A percentile compares a stretch with the other conserved stretches of the same genome.
Conservation (phyloP, 805 yeast genomes). For the Metschnikowia henanensis region DNA sequence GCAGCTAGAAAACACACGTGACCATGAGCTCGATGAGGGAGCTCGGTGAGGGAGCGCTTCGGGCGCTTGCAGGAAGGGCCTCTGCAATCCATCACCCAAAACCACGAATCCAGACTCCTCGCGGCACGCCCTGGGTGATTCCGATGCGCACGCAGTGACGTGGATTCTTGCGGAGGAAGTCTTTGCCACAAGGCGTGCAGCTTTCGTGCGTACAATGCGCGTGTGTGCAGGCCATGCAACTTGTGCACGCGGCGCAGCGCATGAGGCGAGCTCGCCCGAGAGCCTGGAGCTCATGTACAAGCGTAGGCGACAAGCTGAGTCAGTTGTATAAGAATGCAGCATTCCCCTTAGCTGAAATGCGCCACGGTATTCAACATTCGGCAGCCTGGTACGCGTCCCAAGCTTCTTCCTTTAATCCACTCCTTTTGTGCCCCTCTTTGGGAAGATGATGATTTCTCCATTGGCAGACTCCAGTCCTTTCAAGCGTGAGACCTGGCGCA, state of each 20-base stretch:
- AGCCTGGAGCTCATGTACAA: constrained; percentile 7
- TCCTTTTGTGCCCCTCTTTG: not conserved
- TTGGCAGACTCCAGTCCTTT: constrained; percentile 7
- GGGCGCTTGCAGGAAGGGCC: not conserved
- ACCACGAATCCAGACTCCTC: not conserved
- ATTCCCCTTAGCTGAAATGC: too few relatives aligned
- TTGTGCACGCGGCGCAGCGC: constrained; percentile 6
- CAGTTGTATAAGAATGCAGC: constrained; percentile 5
- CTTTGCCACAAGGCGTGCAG: not conserved
- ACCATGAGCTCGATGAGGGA: not conserved
- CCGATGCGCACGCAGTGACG: not conserved
- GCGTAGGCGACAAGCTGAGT: not conserved
- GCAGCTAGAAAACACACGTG: not conserved
- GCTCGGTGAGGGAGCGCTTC: too few relatives aligned
- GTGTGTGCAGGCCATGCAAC: not conserved
- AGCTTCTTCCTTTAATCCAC: not conserved
- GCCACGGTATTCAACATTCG: too few relatives aligned
- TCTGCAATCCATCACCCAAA: not conserved
- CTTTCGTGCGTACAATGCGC: not conserved
- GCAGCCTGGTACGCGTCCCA: too few relatives aligned
- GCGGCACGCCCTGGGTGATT: not conserved
- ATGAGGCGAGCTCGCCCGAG: constrained; percentile 12
- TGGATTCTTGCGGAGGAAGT: not conserved
- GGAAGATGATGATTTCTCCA: constrained; percentile 10
- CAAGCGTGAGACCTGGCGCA: constrained; percentile 7